phyloP scores from a whole-genome alignment of 257 asterid genomes.

The Haberlea rhodopensis region DNA sequence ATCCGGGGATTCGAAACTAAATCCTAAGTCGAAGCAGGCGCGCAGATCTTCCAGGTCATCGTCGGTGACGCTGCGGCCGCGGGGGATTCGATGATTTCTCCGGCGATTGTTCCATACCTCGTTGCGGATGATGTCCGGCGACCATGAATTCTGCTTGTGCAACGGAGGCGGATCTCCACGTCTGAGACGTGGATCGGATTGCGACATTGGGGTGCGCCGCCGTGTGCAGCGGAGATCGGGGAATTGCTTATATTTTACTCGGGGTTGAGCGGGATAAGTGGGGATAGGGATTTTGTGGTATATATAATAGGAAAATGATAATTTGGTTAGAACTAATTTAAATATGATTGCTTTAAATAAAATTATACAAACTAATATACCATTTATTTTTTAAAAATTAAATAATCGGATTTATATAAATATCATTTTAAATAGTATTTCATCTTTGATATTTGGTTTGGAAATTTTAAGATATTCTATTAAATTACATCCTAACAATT shows the following conservation, averaged over 20 bases:
- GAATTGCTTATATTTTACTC: constrained; percentile 8
- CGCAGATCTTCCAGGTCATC: constrained; percentile 72
- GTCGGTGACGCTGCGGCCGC: constrained; percentile 47
- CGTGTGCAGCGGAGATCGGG: constrained; percentile 19
- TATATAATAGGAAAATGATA: constrained; percentile 18
- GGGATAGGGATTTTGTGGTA: constrained; percentile 21
- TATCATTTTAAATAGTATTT: too few relatives aligned
- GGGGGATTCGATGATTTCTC: constrained; percentile 26
- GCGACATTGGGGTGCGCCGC: constrained; percentile 38
- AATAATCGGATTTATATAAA: too few relatives aligned
- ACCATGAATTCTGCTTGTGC: constrained; percentile 61
- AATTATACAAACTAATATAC: too few relatives aligned
- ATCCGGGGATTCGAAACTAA: constrained; percentile 51
- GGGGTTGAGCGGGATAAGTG: constrained; percentile 32
- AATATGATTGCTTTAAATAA: too few relatives aligned
- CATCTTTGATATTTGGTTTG: too few relatives aligned
- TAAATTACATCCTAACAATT: too few relatives aligned
- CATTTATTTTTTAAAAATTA: too few relatives aligned
- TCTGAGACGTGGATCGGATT: constrained; percentile 26
- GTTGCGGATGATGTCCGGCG: constrained; percentile 54
- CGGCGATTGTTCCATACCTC: constrained; percentile 57
- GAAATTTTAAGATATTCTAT: too few relatives aligned
- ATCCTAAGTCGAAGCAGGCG: constrained; percentile 71
- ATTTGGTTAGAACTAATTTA: too few relatives aligned
- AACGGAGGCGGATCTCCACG: constrained; percentile 33